Evolutionary conservation across 2,329 filamentous ascomycete genomes (phyloP).

Genomic region (Penicillium palitans): DNA sequence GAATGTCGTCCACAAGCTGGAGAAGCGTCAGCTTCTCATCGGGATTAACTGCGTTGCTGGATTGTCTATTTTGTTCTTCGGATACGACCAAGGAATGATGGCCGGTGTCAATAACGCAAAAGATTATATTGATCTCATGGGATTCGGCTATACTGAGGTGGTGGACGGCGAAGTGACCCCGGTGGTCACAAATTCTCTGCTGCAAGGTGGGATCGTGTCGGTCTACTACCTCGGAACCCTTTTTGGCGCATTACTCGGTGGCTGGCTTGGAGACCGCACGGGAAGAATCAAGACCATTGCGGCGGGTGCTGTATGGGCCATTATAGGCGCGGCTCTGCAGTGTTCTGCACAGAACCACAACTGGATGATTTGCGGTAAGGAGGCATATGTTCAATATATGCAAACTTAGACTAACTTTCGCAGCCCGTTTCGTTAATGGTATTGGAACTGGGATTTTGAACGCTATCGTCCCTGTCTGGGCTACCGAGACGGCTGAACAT

Average conservation of each 20-base stretch:
- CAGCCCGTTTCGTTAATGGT: conserved; percentile 61
- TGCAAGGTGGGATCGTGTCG: conserved; percentile 64
- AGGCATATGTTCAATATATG: not conserved
- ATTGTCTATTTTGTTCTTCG: conserved; percentile 69
- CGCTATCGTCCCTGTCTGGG: conserved; percentile 70
- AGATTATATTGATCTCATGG: conserved; percentile 65
- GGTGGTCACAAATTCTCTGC: conserved; percentile 59
- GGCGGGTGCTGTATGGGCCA: conserved; percentile 57
- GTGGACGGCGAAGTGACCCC: conserved; percentile 48
- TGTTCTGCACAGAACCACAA: conserved; percentile 63
- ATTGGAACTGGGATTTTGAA: conserved; percentile 70
- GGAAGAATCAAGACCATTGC: conserved; percentile 66
- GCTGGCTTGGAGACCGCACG: conserved; percentile 63
- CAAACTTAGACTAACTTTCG: conserved; percentile 5
- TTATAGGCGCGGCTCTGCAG: conserved; percentile 64
- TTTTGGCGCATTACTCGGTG: conserved; percentile 63
- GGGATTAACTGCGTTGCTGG: conserved; percentile 64
- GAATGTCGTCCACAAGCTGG: conserved; percentile 55
- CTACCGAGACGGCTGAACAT: conserved; percentile 68
- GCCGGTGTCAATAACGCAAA: conserved; percentile 66
- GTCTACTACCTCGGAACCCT: conserved; percentile 63
- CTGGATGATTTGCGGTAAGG: conserved; percentile 69
- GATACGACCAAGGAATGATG: conserved; percentile 58
- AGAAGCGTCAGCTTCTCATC: conserved; percentile 59
- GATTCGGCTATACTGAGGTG: conserved; percentile 60